These are phyloP conservation scores for Vitis hybrid DNA, from an alignment of 177 flowering plant genomes.

Conservation along the genomic window DNA sequence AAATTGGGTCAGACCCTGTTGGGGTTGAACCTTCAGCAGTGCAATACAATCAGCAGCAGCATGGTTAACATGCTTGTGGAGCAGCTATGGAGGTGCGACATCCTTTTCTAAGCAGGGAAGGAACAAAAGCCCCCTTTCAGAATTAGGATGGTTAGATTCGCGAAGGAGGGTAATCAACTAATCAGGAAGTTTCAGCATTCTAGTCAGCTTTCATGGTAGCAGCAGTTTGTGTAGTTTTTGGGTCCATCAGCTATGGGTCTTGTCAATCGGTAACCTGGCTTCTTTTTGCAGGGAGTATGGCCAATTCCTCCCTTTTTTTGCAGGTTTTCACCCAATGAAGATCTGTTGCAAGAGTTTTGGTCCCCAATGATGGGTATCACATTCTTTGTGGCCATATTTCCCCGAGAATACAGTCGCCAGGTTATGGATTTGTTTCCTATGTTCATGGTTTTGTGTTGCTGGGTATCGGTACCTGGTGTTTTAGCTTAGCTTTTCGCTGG, in stretches of 20 bases:
- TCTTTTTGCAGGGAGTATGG: conserved; percentile 55
- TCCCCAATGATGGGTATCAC: conserved; percentile 24
- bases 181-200: conserved; percentile 16
- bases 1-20: conserved; percentile 56
- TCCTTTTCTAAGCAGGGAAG: conserved; percentile 48
- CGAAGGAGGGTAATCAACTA: conserved; percentile 4
- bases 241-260: conserved; percentile 46
- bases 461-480: conserved; percentile 24
- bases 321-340: conserved; percentile 38
- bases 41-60: conserved; percentile 60
- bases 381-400: conserved; percentile 37
- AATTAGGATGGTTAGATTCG: not conserved
- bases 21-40: conserved; percentile 77
- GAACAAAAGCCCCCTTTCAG: not conserved
- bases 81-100: conserved; percentile 78
- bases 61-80: conserved; percentile 46
- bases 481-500: conserved; percentile 23
- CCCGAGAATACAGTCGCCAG: conserved; percentile 40
- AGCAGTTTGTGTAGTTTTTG: conserved; percentile 45
- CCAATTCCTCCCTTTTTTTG: conserved; percentile 36
- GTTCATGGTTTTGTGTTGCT: conserved; percentile 11
- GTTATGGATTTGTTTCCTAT: conserved; percentile 29
- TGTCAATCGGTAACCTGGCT: conserved; percentile 30
- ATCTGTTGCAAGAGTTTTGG: conserved; percentile 53
- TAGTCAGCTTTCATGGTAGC: conserved; percentile 23